phyloP scores from a whole-genome alignment of 1,284 basidiomycete species.

The Boletus albobrunnescens region DNA sequence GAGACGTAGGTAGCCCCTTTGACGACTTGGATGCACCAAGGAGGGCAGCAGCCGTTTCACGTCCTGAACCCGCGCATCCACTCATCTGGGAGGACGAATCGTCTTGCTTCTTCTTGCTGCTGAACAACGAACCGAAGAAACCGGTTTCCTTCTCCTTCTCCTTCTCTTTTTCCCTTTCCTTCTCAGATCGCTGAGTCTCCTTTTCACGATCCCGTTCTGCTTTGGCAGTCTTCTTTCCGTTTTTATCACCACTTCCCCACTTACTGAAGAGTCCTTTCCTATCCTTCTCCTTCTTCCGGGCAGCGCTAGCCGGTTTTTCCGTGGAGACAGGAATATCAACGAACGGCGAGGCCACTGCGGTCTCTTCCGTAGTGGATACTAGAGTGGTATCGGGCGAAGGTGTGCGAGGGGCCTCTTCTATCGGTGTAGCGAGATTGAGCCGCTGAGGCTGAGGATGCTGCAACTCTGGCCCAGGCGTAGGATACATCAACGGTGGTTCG shows the following conservation, averaged over 20 bases:
- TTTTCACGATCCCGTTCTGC: conserved; percentile 42
- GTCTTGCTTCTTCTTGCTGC: conserved; percentile 78
- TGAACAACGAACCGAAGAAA: conserved; percentile 88
- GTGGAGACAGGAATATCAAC: conserved; percentile 25
- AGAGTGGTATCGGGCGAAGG: conserved; percentile 41
- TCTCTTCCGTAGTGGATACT: conserved; percentile 30
- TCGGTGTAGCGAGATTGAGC: conserved; percentile 30
- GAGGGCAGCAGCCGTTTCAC: conserved; percentile 77
- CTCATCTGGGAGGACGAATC: conserved; percentile 49
- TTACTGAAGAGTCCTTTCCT: conserved; percentile 73
- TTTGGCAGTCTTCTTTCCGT: conserved; percentile 53
- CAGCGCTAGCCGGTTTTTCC: conserved; percentile 33
- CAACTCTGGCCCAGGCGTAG: conserved; percentile 42
- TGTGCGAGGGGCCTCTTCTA: conserved; percentile 41
- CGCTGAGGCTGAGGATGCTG: conserved; percentile 55
- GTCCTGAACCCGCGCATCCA: conserved; percentile 56
- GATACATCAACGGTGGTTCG: conserved; percentile 12
- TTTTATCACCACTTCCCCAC: conserved; percentile 63
- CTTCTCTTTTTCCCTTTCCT: conserved; percentile 38
- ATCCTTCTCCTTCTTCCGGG: conserved; percentile 67
- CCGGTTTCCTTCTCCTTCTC: conserved; percentile 60
- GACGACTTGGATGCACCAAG: conserved; percentile 79
- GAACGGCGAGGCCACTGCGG: conserved; percentile 18
- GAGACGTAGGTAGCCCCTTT: conserved; percentile 56
- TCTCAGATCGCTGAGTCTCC: conserved; percentile 48